Conservation (phyloP, 768 basidiomycete genomes). For the Mycena galericulata region DNA sequence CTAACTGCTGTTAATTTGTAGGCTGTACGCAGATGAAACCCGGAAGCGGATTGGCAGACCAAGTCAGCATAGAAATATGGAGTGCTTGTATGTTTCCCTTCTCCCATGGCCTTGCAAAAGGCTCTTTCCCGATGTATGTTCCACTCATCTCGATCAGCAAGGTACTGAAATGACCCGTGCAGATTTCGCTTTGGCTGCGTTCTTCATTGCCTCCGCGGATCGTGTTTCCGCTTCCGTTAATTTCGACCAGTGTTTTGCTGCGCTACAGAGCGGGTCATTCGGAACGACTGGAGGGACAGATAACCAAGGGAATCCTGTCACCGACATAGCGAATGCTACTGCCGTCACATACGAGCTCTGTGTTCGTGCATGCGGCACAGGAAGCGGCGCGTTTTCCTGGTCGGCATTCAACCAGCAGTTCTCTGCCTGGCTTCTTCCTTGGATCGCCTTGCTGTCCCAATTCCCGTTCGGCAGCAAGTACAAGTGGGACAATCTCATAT, state of each 20-base stretch:
- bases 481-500: conserved; percentile 55
- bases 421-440: conserved; percentile 60
- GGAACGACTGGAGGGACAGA: conserved; percentile 40
- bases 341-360: conserved; percentile 48
- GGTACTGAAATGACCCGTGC: neutral
- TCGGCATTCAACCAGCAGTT: conserved; percentile 53
- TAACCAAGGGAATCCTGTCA: conserved; percentile 41
- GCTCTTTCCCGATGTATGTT: conserved; percentile 4
- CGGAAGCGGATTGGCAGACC: too few relatives aligned
- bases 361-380: conserved; percentile 40
- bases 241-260: conserved; percentile 38
- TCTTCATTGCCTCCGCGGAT: neutral
- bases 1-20: too few relatives aligned
- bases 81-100: too few relatives aligned
- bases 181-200: neutral
- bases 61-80: too few relatives aligned
- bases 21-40: too few relatives aligned
- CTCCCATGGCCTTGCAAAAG: too few relatives aligned
- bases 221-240: conserved; percentile 24
- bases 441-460: conserved; percentile 61
- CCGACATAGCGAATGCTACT: conserved; percentile 39
- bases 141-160: neutral
- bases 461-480: conserved; percentile 60
- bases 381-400: conserved; percentile 40
- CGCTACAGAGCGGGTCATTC: conserved; percentile 29